Percentiles rank a stretch among this genome's conserved stretches.
These are phyloP conservation scores for Scenedesmus sp. DNA, from an alignment of 163 green algal genomes.

Conservation along the genomic window DNA sequence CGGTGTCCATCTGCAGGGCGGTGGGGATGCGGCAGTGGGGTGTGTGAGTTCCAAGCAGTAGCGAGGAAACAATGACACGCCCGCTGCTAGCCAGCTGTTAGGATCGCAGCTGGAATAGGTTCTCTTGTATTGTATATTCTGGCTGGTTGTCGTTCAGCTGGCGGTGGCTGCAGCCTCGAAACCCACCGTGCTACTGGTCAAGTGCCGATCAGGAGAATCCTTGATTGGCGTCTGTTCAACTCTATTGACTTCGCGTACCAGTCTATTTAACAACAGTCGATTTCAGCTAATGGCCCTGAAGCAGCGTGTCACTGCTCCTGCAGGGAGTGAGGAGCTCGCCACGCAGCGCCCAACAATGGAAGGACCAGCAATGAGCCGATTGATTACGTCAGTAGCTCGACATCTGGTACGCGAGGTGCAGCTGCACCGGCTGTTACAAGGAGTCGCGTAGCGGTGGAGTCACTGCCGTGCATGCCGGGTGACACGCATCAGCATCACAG, in stretches of 20 bases:
- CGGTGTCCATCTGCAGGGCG: background rate
- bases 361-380: background rate
- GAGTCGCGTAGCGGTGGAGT: background rate
- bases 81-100: background rate
- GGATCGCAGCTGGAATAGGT: background rate
- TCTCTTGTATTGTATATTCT: too few relatives aligned
- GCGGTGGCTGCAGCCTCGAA: background rate
- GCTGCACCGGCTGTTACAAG: background rate
- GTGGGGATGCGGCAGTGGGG: background rate
- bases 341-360: background rate
- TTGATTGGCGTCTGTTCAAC: background rate
- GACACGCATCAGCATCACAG: background rate
- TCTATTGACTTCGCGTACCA: background rate
- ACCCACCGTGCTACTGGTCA: background rate
- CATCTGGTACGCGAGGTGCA: background rate
- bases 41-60: background rate
- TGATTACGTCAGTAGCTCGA: background rate
- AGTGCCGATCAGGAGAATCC: background rate
- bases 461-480: background rate
- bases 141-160: too few relatives aligned
- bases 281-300: background rate
- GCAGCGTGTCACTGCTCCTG: background rate
- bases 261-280: background rate
- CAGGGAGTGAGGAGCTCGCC: background rate
- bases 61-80: background rate